phyloP scores from a whole-genome alignment of 2,329 filamentous ascomycete species.

The Diaporthe capsici region DNA sequence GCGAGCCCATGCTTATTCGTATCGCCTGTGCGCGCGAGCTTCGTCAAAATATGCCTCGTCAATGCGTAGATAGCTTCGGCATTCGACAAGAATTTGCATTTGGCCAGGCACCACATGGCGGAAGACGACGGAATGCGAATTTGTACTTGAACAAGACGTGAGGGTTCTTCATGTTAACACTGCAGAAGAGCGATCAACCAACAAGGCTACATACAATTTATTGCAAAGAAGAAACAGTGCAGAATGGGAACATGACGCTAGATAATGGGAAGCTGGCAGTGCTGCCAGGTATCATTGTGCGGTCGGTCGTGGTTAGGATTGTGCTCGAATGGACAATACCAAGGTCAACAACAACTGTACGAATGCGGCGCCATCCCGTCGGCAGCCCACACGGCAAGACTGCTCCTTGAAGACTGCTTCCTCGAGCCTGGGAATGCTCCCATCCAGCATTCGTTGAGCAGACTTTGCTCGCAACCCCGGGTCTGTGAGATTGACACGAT shows the following conservation, averaged over 20 bases:
- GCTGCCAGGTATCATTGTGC: conserved; percentile 8
- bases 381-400: background rate
- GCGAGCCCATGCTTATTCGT: background rate
- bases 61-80: background rate
- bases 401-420: background rate
- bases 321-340: conserved; percentile 18
- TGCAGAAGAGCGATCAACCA: too few relatives aligned
- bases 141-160: background rate
- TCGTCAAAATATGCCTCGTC: background rate
- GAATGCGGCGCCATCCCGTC: conserved; percentile 12
- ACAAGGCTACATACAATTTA: background rate
- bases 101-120: background rate
- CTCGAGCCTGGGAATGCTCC: too few relatives aligned
- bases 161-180: background rate
- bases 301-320: conserved; percentile 10
- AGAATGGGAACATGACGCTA: background rate
- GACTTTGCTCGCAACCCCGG: background rate
- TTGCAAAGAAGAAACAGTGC: too few relatives aligned
- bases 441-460: background rate
- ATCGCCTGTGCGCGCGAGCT: background rate
- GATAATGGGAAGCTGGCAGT: background rate
- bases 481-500: background rate
- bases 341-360: conserved; percentile 2
- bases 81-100: background rate
- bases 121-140: background rate